Evolutionary conservation across 2,329 filamentous ascomycete genomes (phyloP).

Genomic region (Exophiala sp.): DNA sequence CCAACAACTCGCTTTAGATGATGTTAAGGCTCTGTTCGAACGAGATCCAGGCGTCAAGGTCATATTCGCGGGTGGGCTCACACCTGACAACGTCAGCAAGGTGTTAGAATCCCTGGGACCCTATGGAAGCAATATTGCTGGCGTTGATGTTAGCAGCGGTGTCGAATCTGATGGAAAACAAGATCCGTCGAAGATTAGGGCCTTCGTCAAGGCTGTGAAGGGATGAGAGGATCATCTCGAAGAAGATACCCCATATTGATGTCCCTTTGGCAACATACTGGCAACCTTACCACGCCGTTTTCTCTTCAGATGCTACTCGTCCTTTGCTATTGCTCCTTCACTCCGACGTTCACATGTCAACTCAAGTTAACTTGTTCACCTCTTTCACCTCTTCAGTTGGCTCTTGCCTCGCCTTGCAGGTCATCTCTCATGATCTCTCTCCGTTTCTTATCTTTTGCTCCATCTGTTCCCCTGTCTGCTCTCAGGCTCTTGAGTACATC

Average conservation of each 20-base stretch:
- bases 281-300: background rate
- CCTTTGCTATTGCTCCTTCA: background rate
- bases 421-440: too few species aligned
- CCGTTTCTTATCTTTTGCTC: too few species aligned
- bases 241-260: background rate
- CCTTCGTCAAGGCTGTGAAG: conserved; percentile 76
- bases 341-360: too few species aligned
- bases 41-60: conserved; percentile 69
- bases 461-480: too few species aligned
- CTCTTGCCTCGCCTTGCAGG: too few species aligned
- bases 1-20: conserved; percentile 67
- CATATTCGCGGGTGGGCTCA: conserved; percentile 80
- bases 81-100: conserved; percentile 70
- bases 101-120: conserved; percentile 62
- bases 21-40: conserved; percentile 64
- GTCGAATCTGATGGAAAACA: conserved; percentile 83
- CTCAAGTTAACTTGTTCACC: too few species aligned
- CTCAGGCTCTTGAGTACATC: too few species aligned
- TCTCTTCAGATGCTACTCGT: background rate
- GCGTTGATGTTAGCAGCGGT: conserved; percentile 90
- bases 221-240: conserved; percentile 13
- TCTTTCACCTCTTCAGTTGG: too few species aligned
- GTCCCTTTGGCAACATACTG: background rate
- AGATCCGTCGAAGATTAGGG: conserved; percentile 72
- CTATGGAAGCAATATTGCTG: conserved; percentile 62